Evolutionary conservation across 139 green algal genomes (phyloP), one percentile per base, ranked within the genome.

Genomic region (Haematococcus lacustris): DNA sequence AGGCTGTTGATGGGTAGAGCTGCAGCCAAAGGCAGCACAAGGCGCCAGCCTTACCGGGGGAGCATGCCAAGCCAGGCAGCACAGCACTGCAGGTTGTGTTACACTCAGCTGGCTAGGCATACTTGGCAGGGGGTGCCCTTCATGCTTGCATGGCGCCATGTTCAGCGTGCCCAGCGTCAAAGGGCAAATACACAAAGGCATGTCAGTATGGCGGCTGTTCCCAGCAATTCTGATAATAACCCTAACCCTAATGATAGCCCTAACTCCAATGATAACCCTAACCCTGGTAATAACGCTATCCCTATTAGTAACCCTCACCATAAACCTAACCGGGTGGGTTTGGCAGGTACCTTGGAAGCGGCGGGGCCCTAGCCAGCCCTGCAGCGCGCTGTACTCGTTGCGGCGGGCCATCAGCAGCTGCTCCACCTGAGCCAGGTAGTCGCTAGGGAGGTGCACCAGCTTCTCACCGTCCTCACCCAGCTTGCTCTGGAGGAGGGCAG

Each of bases 381-480:
- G 26, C 38, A 83, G 72, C 32, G 69, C 73, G 43, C 38, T 51
- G 41, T 71, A 76, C 68, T 83, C 73, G 1, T 59, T 51, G 32
- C 77, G 33, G 38, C 53, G 61, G 39, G 77, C 61, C 40, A 68
- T 25, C 3, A 83, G 68, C 63, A 83, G 39, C 1, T 38, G 41
- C 68, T 83, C 77, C 62, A 83, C 47, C 72, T 75, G 71, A 3
- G 76, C 73, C 17, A 70, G 72, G 67, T 76, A 83, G 68, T 79
- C 74, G 5, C 60, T 13, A 0, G 72, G 73, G 34, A 83, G 73
- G 68, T 79, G 68, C 38, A 83, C 68, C 51, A 83, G 72, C 28
- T 39, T 37, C 0, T 38, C 61, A 28, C 77, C 77, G 17, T 75
- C 70, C 3, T 73, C 68, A 33, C 51, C 68, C 47, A 60, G 51